A percentile compares a stretch with the other conserved stretches of the same genome.
Conservation (phyloP, 306 rosid genomes). For the Pyrus pyrifolia region DNA sequence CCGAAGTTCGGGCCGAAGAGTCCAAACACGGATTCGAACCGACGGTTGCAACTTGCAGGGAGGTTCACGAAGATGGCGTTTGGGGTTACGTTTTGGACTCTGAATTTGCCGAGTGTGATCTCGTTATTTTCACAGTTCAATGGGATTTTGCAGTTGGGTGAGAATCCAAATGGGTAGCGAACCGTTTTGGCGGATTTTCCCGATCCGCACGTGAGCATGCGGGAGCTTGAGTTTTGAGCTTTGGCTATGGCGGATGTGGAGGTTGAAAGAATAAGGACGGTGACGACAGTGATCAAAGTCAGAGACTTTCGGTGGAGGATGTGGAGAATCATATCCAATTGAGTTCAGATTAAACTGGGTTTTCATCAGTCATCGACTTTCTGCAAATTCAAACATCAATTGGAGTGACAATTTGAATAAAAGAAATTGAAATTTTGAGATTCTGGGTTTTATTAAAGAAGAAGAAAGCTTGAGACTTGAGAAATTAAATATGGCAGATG, state of each 20-base stretch:
- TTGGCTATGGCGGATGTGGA: conserved; percentile 22
- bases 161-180: conserved; percentile 67
- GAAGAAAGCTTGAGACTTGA: conserved; percentile 21
- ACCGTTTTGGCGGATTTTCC: conserved; percentile 4
- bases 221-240: conserved; percentile 19
- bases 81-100: conserved; percentile 39
- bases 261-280: background rate
- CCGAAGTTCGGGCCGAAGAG: conserved; percentile 35
- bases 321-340: conserved; percentile 4
- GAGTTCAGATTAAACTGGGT: conserved; percentile 4
- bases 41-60: conserved; percentile 42
- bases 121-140: conserved; percentile 20
- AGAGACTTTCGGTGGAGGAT: conserved; percentile 6
- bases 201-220: conserved; percentile 24
- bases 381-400: conserved; percentile 4
- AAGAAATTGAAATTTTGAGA: background rate
- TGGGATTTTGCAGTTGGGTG: conserved; percentile 27
- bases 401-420: background rate
- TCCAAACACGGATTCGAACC: conserved; percentile 9
- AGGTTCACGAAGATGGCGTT: conserved; percentile 42
- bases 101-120: conserved; percentile 26
- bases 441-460: conserved; percentile 1
- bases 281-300: conserved; percentile 7
- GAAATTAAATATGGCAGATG: conserved; percentile 55
- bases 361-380: conserved; percentile 28